These are phyloP conservation scores for Globisporangium megalacanthum DNA, from an alignment of 352 stramenopile genomes.

Conservation along the genomic window DNA sequence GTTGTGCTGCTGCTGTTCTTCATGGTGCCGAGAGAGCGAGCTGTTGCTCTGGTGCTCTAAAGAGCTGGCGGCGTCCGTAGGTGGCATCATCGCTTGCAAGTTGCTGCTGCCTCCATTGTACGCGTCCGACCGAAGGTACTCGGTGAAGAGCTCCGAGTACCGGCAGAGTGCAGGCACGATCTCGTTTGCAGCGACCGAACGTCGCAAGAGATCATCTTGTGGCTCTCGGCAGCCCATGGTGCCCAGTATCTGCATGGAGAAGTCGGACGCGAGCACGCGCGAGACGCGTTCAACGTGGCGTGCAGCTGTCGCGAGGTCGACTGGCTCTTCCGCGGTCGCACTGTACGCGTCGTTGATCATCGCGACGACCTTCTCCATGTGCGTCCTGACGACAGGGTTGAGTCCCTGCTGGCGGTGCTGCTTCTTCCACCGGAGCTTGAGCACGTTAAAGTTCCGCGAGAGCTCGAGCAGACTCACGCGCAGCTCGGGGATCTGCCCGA, in stretches of 20 bases:
- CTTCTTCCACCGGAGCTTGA: constrained; percentile 59
- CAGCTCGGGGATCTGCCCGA: constrained; percentile 51
- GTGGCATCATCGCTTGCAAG: constrained; percentile 3
- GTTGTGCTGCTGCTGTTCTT: constrained; percentile 25
- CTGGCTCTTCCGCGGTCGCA: constrained; percentile 41
- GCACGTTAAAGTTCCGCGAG: constrained; percentile 58
- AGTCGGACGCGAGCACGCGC: constrained; percentile 52
- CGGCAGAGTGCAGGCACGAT: constrained; percentile 31
- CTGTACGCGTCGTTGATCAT: constrained; percentile 76
- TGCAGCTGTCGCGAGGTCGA: constrained; percentile 39
- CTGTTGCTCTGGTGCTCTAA: not conserved
- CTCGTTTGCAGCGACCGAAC: constrained; percentile 27
- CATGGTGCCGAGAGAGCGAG: not conserved
- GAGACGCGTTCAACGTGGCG: constrained; percentile 52
- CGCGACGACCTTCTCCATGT: constrained; percentile 60
- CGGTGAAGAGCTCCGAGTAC: constrained; percentile 58
- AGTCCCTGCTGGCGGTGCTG: constrained; percentile 29
- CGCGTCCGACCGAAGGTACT: constrained; percentile 29
- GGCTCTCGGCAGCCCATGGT: constrained; percentile 29
- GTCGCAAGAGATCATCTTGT: constrained; percentile 23
- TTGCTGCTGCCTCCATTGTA: constrained; percentile 18
- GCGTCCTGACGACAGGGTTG: constrained; percentile 53
- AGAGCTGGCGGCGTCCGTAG: constrained; percentile 8
- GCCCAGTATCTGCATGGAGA: constrained; percentile 57
- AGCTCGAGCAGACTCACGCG: constrained; percentile 70